phyloP scores from a whole-genome alignment of 2,329 filamentous ascomycete genomes.

The Aspergillus ochraceus region DNA sequence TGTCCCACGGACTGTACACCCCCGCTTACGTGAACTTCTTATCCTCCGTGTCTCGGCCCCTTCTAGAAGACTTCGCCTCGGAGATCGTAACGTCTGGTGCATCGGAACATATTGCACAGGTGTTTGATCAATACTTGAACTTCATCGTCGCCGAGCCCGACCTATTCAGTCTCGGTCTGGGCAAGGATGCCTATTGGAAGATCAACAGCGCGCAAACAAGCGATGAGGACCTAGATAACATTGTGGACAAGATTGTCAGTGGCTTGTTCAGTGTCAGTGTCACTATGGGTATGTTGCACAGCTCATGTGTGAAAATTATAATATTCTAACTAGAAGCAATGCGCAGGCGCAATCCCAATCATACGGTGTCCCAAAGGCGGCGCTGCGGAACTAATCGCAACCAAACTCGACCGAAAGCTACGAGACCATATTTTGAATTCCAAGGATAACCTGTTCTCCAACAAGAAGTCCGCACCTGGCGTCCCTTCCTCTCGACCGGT shows the following conservation, averaged over 20 bases:
- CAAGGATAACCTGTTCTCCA: slow-evolving; percentile 93
- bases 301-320: not conserved
- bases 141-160: slow-evolving; percentile 96
- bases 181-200: slow-evolving; percentile 93
- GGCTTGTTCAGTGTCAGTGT: slow-evolving; percentile 97
- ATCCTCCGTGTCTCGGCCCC: slow-evolving; percentile 82
- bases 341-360: slow-evolving; percentile 80
- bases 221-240: slow-evolving; percentile 82
- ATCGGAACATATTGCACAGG: slow-evolving; percentile 83
- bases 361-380: slow-evolving; percentile 92
- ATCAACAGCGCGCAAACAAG: slow-evolving; percentile 89
- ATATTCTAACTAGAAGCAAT: slow-evolving; percentile 18
- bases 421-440: slow-evolving; percentile 96
- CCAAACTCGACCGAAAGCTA: slow-evolving; percentile 91
- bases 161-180: slow-evolving; percentile 89
- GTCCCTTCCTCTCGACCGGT: slow-evolving; percentile 79
- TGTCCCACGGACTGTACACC: slow-evolving; percentile 83
- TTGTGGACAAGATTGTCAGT: slow-evolving; percentile 89
- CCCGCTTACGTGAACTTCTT: slow-evolving; percentile 97
- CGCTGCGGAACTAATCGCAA: slow-evolving; percentile 89
- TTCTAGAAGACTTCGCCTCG: slow-evolving; percentile 91
- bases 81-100: slow-evolving; percentile 83
- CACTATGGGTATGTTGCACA: slow-evolving; percentile 76
- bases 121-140: slow-evolving; percentile 96
- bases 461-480: slow-evolving; percentile 60